Evolutionary conservation across 768 basidiomycete genomes (phyloP).

Genomic region (Pilatotrama ljubarskyi): DNA sequence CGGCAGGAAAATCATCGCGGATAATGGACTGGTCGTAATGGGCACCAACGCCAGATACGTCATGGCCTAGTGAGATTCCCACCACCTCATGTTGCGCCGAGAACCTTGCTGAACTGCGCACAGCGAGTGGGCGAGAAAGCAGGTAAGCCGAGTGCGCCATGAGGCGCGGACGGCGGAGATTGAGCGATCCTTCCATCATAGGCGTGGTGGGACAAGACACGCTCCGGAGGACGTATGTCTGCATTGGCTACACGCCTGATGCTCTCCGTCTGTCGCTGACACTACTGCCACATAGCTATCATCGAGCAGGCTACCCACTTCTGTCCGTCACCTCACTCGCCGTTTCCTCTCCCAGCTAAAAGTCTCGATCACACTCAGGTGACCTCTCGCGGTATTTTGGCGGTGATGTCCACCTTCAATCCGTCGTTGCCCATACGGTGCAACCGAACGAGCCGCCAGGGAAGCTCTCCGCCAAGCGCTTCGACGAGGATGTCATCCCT

Average conservation of each 20-base stretch:
- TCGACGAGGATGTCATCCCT: constrained; percentile 45
- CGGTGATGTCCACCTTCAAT: constrained; percentile 40
- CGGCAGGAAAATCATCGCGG: constrained; percentile 42
- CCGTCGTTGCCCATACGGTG: constrained; percentile 40
- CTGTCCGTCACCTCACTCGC: constrained; percentile 16
- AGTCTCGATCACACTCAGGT: constrained; percentile 5
- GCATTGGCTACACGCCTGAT: no score
- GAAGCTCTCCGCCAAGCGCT: constrained; percentile 41
- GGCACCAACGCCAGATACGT: constrained; percentile 52
- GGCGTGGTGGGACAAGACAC: constrained; percentile 29
- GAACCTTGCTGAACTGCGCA: not conserved
- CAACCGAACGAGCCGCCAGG: constrained; percentile 47
- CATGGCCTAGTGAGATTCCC: constrained; percentile 34
- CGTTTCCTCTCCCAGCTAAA: not conserved
- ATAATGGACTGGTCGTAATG: constrained; percentile 52
- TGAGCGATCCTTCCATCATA: not conserved
- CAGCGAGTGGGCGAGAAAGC: constrained; percentile 28
- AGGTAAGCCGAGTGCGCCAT: constrained; percentile 3
- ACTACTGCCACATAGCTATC: constrained; percentile 22
- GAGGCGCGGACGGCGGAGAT: not conserved
- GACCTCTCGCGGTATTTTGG: constrained; percentile 52
- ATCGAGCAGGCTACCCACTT: constrained; percentile 49
- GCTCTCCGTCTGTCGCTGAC: not conserved
- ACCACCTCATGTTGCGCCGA: not conserved
- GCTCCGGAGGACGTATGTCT: constrained; percentile 28